Percentiles rank a stretch among this genome's conserved stretches.
Evolutionary conservation across 768 basidiomycete species (phyloP).

Genomic region (Lactifluus volemus): DNA sequence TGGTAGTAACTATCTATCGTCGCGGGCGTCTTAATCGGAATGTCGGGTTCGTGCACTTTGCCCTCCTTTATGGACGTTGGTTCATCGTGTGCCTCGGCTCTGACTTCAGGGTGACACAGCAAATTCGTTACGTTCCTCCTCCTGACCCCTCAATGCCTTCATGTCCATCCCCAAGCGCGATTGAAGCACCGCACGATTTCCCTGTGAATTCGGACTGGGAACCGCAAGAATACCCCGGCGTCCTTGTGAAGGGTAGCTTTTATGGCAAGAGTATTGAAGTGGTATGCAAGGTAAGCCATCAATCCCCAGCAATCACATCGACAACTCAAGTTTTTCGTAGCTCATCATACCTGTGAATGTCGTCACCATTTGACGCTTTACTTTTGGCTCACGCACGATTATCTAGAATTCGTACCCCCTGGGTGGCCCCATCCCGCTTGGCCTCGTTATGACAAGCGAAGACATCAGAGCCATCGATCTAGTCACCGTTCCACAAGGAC

Average conservation of each 20-base stretch:
- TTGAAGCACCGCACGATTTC: neutral
- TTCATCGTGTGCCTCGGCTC: neutral
- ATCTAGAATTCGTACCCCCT: neutral
- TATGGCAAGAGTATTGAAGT: neutral
- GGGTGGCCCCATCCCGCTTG: constrained; percentile 3
- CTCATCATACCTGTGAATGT: neutral
- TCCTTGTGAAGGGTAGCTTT: constrained; percentile 3
- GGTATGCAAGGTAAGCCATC: constrained; percentile 10
- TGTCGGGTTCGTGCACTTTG: constrained; percentile 1
- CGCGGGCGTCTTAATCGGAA: constrained; percentile 4
- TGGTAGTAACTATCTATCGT: constrained; percentile 10
- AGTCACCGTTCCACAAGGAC: neutral
- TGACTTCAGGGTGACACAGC: neutral
- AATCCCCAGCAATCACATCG: neutral
- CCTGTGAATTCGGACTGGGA: neutral
- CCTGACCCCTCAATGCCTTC: neutral
- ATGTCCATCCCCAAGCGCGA: neutral
- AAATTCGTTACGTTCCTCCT: neutral
- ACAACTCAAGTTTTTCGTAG: neutral
- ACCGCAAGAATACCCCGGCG: neutral
- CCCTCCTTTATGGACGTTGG: neutral
- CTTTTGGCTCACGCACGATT: neutral
- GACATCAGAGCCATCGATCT: neutral
- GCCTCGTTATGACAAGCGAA: constrained; percentile 6
- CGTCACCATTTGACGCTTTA: neutral